A percentile compares a stretch with the other conserved stretches of the same genome.
Evolutionary conservation across 257 asterid species (phyloP).

Genomic region (Nicotiana paniculata): DNA sequence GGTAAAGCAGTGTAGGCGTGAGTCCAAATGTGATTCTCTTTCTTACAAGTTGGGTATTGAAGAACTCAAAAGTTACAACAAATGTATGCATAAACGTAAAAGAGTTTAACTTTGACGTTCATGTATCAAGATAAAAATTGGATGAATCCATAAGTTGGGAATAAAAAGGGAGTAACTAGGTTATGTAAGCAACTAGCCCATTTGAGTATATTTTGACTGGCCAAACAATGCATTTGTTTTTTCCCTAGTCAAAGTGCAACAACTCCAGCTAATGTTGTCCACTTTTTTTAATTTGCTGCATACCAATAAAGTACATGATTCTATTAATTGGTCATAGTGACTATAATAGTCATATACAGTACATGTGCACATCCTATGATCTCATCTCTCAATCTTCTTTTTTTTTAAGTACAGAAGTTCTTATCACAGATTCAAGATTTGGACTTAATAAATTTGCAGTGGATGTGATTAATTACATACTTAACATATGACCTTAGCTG

Average conservation of each 20-base stretch:
- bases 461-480: too few species aligned
- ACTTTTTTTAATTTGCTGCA: background rate
- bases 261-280: slow-evolving; percentile 7
- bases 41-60: background rate
- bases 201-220: slow-evolving; percentile 6
- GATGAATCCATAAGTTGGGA: background rate
- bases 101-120: slow-evolving; percentile 1
- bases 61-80: background rate
- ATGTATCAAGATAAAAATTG: background rate
- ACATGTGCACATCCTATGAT: slow-evolving; percentile 1
- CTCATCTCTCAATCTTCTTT: background rate
- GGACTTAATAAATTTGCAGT: background rate
- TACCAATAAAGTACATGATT: background rate
- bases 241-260: background rate
- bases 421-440: background rate
- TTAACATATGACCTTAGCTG: too few species aligned
- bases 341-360: background rate
- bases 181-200: background rate
- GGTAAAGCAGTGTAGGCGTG: background rate
- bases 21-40: background rate
- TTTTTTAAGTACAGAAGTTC: background rate
- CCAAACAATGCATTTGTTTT: background rate
- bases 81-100: background rate
- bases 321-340: background rate
- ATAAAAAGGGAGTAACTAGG: background rate